phyloP scores from a whole-genome alignment of 352 stramenopile genomes.

The Pythium phragmiticola region DNA sequence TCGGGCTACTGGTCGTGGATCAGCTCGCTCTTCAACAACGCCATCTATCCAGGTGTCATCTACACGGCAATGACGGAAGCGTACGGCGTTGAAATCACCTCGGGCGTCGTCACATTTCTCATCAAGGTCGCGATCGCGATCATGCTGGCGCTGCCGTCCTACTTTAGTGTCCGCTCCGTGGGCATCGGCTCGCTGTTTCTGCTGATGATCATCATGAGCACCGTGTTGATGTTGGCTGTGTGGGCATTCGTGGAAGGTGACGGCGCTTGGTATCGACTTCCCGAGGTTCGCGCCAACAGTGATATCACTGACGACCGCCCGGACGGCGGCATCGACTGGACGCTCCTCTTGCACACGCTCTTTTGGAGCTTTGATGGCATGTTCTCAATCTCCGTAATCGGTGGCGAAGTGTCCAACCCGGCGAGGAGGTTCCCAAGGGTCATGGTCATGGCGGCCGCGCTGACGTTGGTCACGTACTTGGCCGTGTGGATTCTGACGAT shows the following conservation, averaged over 20 bases:
- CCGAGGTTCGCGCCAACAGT: slow-evolving; percentile 2
- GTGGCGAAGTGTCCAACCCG: slow-evolving; percentile 78
- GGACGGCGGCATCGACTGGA: slow-evolving; percentile 48
- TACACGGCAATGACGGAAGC: slow-evolving; percentile 21
- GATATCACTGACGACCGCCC: neutral
- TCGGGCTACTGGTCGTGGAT: slow-evolving; percentile 74
- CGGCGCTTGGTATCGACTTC: slow-evolving; percentile 36
- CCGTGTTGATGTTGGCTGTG: slow-evolving; percentile 37
- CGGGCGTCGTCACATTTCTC: slow-evolving; percentile 22
- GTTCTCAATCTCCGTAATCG: slow-evolving; percentile 78
- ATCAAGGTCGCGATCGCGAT: slow-evolving; percentile 38
- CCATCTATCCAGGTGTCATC: slow-evolving; percentile 53
- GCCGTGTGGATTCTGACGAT: slow-evolving; percentile 17
- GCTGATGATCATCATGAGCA: slow-evolving; percentile 30
- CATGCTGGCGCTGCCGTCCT: slow-evolving; percentile 32
- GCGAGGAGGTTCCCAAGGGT: slow-evolving; percentile 37
- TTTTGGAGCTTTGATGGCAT: slow-evolving; percentile 95
- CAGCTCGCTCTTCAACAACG: slow-evolving; percentile 42
- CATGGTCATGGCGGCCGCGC: slow-evolving; percentile 69
- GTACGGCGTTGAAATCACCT: slow-evolving; percentile 14
- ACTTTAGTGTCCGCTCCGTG: slow-evolving; percentile 38
- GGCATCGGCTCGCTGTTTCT: slow-evolving; percentile 32
- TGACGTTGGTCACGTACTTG: slow-evolving; percentile 41
- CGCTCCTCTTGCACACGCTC: slow-evolving; percentile 86
- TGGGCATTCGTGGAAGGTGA: slow-evolving; percentile 31